Base-by-base conservation (phyloP, 306 rosid genomes). In the Dryas octopetala region DNA sequence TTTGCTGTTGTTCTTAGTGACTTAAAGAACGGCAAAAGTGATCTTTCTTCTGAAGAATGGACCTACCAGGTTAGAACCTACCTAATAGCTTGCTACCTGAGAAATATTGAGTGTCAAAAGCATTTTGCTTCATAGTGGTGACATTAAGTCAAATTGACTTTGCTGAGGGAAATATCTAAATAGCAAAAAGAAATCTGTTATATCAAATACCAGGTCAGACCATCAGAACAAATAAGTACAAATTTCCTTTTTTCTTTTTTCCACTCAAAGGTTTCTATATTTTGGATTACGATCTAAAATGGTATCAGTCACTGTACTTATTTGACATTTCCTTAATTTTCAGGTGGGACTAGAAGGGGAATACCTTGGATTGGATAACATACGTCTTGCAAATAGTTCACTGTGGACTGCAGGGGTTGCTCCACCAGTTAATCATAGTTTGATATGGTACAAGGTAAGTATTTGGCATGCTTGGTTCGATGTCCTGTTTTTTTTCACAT, bases 371-470 rank as follows among this genome's bases (percentile, higher is more conserved):
- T 70, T 70, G 74, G 52, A 41, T n/a, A 53, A 54, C 52, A 16
- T 54, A 38, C 40, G 40, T 55, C 74, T 70, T n/a, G 64, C 74
- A 54, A 70, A 70, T 54, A 70, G 63, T 43, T 70, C 64, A 54
- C 64, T 54, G 19, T 70, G 74, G 74, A 70, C 63, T 70, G 41
- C 64, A n/a, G 74, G 74, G 32, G n/a, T 38, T 9, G 46, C 41
- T 53, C 74, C 74, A 41, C 74, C 74, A 41, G 63, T 70, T n/a
- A 17, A 44, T 54, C 74, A 70, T 7, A 70, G 63, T 70, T 70
- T 70, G 64, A 70, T 70, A 54, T 70, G 74, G 74, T 70, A 70
- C 63, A 70, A 70, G 74, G 74, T 70, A 70, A 1, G 49, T 13
- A 40, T 32, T 70, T 70, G 2, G 11, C 40, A 70, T n/a, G 64